Percentiles rank a stretch among this genome's conserved stretches.
These are phyloP conservation scores for Cercospora canescens DNA, from an alignment of 2,329 filamentous ascomycete genomes.

Conservation along the genomic window DNA sequence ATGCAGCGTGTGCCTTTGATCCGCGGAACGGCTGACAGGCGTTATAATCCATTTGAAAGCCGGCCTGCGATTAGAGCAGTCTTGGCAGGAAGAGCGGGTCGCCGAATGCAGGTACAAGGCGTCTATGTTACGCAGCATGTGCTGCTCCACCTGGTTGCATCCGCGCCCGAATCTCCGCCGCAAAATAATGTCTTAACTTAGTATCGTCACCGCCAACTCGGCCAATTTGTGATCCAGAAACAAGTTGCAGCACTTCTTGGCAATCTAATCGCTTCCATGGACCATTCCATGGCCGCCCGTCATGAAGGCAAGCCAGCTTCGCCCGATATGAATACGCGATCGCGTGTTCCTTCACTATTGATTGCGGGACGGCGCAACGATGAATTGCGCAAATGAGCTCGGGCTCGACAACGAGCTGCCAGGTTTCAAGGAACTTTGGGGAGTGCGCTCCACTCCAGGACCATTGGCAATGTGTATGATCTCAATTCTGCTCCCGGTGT, in stretches of 20 bases:
- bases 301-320: neutral
- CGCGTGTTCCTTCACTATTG: neutral
- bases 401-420: too few relatives aligned
- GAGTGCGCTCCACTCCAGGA: too few relatives aligned
- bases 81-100: conserved; percentile 3
- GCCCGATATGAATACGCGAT: neutral
- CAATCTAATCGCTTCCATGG: neutral
- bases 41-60: neutral
- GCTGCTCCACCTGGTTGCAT: neutral
- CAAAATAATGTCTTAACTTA: conserved; percentile 7
- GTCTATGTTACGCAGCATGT: conserved; percentile 7
- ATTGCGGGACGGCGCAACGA: too few relatives aligned
- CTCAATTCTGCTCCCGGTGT: neutral
- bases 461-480: neutral
- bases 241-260: conserved; percentile 11
- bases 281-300: neutral
- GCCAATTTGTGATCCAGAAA: neutral
- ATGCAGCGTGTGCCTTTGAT: neutral
- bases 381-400: too few relatives aligned
- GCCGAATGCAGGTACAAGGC: conserved; percentile 11
- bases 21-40: neutral
- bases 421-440: too few relatives aligned
- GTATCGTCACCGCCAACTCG: conserved; percentile 31
- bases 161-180: conserved; percentile 12
- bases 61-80: neutral